Base-by-base conservation (phyloP, 768 basidiomycete species). In the Tricholoma sp. region DNA sequence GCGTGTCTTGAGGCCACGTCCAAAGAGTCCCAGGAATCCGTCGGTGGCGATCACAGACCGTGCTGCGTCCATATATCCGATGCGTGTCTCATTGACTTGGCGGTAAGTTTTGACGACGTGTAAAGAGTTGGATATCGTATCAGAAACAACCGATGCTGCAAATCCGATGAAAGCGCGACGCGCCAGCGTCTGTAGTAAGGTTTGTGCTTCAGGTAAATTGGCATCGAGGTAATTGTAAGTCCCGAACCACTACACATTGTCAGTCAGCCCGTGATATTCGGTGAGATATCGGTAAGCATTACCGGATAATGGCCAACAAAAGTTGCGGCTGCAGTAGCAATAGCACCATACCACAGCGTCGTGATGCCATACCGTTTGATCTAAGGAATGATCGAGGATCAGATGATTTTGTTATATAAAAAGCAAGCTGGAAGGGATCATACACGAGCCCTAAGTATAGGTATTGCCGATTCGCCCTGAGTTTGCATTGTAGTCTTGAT, bases 401-500 rank as follows among this genome's bases (percentile, higher is more conserved):
- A 49, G n/a, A 49, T 9, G 12, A 37, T 9, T 13, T 18, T 12
- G 28, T n/a, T n/a, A 17, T 13, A 39, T 7, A 41, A 13, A 42
- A 44, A 18, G 12, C 29, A 13, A 33, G 6, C 36, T 18, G 17
- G 15, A 47, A 28, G 41, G 12, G 18, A 29, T 66, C 77, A 50
- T 59, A 92, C 84, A 61, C 95, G 78, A 2, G 78, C 74, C 56
- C 74, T 79, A 36, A 98, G 74, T 50, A 98, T 81, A 32, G 68
- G 65, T 54, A 87, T 73, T 0, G 91, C 95, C 1, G 73, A 68
- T 59, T 77, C 81, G 11, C 95, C 95, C 65, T 95, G 87, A 0
- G 96, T 90, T 72, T 98, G 96, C 72, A 98, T 74, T 1, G 94
- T 98, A 4, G 96, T 98, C 80, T 98, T 97, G 60, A 97, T 64